Conservation (phyloP, 768 basidiomycete genomes). For the Podaxis sp. region DNA sequence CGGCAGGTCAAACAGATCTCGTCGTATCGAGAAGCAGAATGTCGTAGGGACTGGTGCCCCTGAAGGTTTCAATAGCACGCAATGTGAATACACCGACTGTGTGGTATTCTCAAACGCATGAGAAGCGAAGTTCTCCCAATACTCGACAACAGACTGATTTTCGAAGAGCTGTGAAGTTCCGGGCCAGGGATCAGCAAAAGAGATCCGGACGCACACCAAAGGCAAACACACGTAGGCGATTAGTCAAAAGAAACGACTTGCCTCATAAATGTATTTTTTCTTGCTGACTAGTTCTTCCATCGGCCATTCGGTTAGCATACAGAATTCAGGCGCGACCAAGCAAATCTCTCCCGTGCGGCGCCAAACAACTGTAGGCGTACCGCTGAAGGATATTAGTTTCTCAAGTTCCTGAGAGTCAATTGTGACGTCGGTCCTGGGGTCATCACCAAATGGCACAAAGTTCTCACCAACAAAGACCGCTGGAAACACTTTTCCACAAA, state of each 20-base stretch:
- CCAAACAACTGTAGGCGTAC: constrained; percentile 97
- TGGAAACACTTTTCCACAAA: constrained; percentile 97
- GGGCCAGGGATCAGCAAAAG: constrained; percentile 8
- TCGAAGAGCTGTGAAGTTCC: constrained; percentile 68
- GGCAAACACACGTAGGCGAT: neutral
- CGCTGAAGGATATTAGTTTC: constrained; percentile 94
- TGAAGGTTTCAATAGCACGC: constrained; percentile 80
- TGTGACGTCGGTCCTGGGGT: constrained; percentile 8
- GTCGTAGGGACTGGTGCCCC: constrained; percentile 86
- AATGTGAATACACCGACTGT: constrained; percentile 91
- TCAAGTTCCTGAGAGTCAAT: constrained; percentile 71
- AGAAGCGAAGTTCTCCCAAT: constrained; percentile 94
- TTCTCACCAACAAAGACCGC: constrained; percentile 74
- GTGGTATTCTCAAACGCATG: constrained; percentile 98
- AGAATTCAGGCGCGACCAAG: constrained; percentile 94
- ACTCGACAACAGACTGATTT: constrained; percentile 91
- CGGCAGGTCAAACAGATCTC: constrained; percentile 89
- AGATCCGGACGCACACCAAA: neutral
- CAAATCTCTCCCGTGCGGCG: constrained; percentile 97
- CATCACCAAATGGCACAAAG: neutral
- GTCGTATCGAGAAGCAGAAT: constrained; percentile 92
- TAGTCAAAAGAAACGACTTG: constrained; percentile 20
- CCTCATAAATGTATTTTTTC: constrained; percentile 67
- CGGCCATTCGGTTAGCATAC: constrained; percentile 88
- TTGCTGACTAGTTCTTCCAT: constrained; percentile 70